phyloP scores from a whole-genome alignment of 108 stramenopile genomes.

The Stephanodiscus triporus region DNA sequence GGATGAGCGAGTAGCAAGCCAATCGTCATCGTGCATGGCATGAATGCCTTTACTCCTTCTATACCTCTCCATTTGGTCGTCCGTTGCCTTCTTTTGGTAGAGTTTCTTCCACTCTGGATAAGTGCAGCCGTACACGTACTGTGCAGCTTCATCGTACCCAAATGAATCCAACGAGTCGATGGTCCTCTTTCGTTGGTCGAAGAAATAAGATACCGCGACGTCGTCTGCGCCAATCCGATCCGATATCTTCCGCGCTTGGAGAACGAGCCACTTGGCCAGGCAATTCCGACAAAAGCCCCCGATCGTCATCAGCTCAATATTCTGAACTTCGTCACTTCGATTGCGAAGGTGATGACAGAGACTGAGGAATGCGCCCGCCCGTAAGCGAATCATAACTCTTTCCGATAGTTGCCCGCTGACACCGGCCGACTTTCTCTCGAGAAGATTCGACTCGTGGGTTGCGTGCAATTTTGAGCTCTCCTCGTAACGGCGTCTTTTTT shows the following conservation, averaged over 20 bases:
- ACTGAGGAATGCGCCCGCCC: conserved; percentile 81
- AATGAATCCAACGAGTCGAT: conserved; percentile 67
- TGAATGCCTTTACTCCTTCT: conserved; percentile 74
- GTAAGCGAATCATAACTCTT: conserved; percentile 43
- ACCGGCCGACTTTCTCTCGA: conserved; percentile 14
- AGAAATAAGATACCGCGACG: conserved; percentile 22
- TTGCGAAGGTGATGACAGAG: conserved; percentile 74
- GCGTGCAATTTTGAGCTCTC: conserved; percentile 39
- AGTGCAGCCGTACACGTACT: conserved; percentile 81
- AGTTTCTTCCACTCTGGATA: conserved; percentile 86
- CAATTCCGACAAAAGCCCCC: conserved; percentile 94
- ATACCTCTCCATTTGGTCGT: conserved; percentile 78
- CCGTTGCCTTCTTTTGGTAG: conserved; percentile 79
- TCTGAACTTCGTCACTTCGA: conserved; percentile 79
- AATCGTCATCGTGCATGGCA: conserved; percentile 77
- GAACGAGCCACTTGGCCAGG: conserved; percentile 90
- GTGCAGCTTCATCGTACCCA: conserved; percentile 87
- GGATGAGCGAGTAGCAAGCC: conserved; percentile 53
- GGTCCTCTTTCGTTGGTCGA: conserved; percentile 27
- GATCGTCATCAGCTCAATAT: conserved; percentile 91
- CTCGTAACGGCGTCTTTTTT: conserved; percentile 37
- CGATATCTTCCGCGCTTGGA: conserved; percentile 75
- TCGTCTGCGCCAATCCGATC: conserved; percentile 31
- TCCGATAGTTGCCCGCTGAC: conserved; percentile 19
- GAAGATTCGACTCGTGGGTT: conserved; percentile 36